A percentile compares a stretch with the other conserved stretches of the same genome.
Conservation (phyloP, 2,329 filamentous ascomycete species). For the Whalleya microplaca region DNA sequence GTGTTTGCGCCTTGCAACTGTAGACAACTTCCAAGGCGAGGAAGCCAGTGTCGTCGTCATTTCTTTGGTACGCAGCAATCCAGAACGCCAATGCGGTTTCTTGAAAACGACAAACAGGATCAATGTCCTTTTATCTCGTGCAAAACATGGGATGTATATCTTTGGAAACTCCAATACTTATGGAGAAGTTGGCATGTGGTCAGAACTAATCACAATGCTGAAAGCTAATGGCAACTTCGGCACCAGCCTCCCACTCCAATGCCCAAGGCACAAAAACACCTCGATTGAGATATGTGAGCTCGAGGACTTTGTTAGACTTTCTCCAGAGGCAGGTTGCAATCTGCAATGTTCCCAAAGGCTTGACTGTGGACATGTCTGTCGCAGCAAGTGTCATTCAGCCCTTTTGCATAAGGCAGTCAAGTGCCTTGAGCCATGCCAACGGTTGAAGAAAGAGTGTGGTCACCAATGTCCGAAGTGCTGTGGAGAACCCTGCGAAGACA, state of each 20-base stretch:
- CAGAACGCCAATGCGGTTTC: constrained; percentile 63
- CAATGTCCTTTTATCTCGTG: constrained; percentile 70
- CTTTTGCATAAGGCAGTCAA: constrained; percentile 49
- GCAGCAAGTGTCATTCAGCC: constrained; percentile 51
- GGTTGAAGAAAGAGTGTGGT: constrained; percentile 45
- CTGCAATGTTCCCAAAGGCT: constrained; percentile 53
- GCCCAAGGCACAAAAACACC: constrained; percentile 61
- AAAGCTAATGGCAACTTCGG: constrained; percentile 51
- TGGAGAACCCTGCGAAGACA: constrained; percentile 33
- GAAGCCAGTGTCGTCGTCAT: constrained; percentile 73
- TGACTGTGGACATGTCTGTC: constrained; percentile 52
- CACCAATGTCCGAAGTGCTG: constrained; percentile 49
- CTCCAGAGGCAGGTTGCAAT: constrained; percentile 66
- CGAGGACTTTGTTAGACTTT: constrained; percentile 58
- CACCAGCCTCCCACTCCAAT: constrained; percentile 55
- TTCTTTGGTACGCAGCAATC: constrained; percentile 72
- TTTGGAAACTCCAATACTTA: constrained; percentile 69
- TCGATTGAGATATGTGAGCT: constrained; percentile 55
- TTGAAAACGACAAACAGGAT: constrained; percentile 68
- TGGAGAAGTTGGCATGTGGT: constrained; percentile 64
- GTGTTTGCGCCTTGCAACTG: constrained; percentile 62
- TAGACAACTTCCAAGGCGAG: constrained; percentile 80
- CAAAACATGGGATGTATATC: constrained; percentile 71
- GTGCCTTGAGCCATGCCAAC: constrained; percentile 50
- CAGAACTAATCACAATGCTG: constrained; percentile 58